phyloP scores from a whole-genome alignment of 345 rosid species.

The Populus euphratica region DNA sequence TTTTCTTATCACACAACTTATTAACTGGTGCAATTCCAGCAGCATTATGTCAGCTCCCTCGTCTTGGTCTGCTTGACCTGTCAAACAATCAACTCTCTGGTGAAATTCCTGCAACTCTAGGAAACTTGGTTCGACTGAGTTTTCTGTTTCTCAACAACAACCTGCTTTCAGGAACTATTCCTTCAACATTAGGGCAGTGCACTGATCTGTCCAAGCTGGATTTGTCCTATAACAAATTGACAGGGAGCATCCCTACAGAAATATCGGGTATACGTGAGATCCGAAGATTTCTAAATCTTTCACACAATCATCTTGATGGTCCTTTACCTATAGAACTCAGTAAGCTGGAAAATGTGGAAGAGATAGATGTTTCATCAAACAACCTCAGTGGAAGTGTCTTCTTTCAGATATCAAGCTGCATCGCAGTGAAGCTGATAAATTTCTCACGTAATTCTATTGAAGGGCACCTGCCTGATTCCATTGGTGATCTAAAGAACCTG shows the following conservation, averaged over 20 bases:
- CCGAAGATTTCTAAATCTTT: constrained; percentile 40
- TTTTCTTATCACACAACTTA: constrained; percentile 39
- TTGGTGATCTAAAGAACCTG: constrained; percentile 43
- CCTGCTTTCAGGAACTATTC: constrained; percentile 45
- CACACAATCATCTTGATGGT: constrained; percentile 47
- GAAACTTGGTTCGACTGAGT: constrained; percentile 26
- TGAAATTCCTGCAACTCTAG: constrained; percentile 39
- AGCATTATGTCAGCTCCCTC: constrained; percentile 30
- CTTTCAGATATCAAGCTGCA: constrained; percentile 44
- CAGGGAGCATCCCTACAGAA: constrained; percentile 43
- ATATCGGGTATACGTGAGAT: constrained; percentile 34
- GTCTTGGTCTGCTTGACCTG: constrained; percentile 42
- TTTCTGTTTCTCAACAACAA: constrained; percentile 48
- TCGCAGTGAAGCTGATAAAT: constrained; percentile 33
- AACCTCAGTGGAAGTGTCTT: constrained; percentile 40
- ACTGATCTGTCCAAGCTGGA: constrained; percentile 37
- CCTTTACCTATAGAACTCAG: constrained; percentile 50
- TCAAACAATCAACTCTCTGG: constrained; percentile 44
- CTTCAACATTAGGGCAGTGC: constrained; percentile 38
- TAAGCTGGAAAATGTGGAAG: constrained; percentile 49
- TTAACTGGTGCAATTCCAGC: constrained; percentile 41
- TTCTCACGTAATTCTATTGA: constrained; percentile 39
- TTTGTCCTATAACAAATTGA: constrained; percentile 43
- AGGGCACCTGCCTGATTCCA: constrained; percentile 47
- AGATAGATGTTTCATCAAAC: constrained; percentile 53